A percentile compares a stretch with the other conserved stretches of the same genome.
Evolutionary conservation across 169 alveolate genomes (phyloP).

Genomic region (Eimeria acervulina): DNA sequence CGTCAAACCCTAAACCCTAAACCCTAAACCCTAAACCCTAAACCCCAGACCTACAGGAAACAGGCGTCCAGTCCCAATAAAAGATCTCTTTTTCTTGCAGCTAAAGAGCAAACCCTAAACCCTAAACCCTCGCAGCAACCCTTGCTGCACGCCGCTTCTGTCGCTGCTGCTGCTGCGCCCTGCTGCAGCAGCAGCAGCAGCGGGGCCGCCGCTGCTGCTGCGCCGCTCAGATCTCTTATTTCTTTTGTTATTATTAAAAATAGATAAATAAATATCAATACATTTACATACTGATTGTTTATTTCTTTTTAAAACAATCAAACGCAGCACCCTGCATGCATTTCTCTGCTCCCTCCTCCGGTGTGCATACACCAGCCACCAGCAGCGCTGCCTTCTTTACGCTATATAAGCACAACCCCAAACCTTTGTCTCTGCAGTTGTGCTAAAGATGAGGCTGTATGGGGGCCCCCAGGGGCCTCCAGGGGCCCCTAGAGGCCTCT

Average conservation of each 20-base stretch:
- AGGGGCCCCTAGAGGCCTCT: constrained; percentile 7
- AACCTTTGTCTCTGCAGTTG: background rate
- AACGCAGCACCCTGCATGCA: background rate
- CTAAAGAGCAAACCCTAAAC: constrained; percentile 22
- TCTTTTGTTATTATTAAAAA: background rate
- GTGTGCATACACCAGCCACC: background rate
- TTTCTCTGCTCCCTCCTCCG: background rate
- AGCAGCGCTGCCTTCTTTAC: background rate
- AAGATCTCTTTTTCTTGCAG: constrained; percentile 29
- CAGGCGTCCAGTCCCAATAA: constrained; percentile 46
- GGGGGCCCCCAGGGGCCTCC: constrained; percentile 18
- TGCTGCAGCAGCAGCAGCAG: constrained; percentile 18
- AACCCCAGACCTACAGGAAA: constrained; percentile 34
- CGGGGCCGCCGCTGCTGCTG: constrained; percentile 27
- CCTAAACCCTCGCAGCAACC: constrained; percentile 44
- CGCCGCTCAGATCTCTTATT: background rate
- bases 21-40: constrained; percentile 51
- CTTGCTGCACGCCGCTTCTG: constrained; percentile 57
- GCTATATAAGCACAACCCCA: background rate
- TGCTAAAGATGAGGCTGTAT: background rate
- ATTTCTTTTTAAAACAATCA: background rate
- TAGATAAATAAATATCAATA: background rate
- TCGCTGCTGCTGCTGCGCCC: constrained; percentile 56
- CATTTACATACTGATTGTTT: too few species aligned
- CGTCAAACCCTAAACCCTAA: constrained; percentile 1